Conservation (phyloP, 352 stramenopile genomes). For the Phytophthora cactorum region DNA sequence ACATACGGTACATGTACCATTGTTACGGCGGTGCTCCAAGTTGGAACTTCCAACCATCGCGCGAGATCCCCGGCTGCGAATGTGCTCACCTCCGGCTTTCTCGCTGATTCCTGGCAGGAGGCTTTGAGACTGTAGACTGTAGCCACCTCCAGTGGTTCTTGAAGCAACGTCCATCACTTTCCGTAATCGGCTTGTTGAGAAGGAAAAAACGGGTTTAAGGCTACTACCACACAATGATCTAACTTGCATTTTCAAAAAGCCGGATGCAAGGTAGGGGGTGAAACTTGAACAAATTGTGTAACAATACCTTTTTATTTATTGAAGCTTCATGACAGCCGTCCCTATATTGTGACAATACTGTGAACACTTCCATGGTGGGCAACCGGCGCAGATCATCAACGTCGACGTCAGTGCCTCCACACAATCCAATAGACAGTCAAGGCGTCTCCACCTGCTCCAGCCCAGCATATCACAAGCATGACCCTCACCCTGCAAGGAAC, state of each 20-base stretch:
- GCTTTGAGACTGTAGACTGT: slow-evolving; percentile 2
- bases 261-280: neutral
- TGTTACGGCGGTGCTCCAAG: neutral
- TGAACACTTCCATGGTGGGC: slow-evolving; percentile 5
- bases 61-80: slow-evolving; percentile 7
- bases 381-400: slow-evolving; percentile 16
- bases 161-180: slow-evolving; percentile 11
- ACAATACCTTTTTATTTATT: neutral
- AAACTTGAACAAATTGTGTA: neutral
- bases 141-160: slow-evolving; percentile 15
- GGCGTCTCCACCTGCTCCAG: neutral
- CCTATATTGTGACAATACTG: slow-evolving; percentile 1
- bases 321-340: neutral
- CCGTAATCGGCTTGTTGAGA: slow-evolving; percentile 34
- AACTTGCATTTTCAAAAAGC: neutral
- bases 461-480: slow-evolving; percentile 33
- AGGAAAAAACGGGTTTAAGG: slow-evolving; percentile 14
- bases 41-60: neutral
- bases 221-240: slow-evolving; percentile 1
- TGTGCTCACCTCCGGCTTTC: slow-evolving; percentile 9
- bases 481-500: slow-evolving; percentile 74
- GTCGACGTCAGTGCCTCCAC: slow-evolving; percentile 19
- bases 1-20: neutral
- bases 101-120: neutral
- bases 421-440: slow-evolving; percentile 41